Evolutionary conservation across 768 basidiomycete genomes (phyloP), one percentile per base, ranked within the genome.

Genomic region (Lentinula sp.): DNA sequence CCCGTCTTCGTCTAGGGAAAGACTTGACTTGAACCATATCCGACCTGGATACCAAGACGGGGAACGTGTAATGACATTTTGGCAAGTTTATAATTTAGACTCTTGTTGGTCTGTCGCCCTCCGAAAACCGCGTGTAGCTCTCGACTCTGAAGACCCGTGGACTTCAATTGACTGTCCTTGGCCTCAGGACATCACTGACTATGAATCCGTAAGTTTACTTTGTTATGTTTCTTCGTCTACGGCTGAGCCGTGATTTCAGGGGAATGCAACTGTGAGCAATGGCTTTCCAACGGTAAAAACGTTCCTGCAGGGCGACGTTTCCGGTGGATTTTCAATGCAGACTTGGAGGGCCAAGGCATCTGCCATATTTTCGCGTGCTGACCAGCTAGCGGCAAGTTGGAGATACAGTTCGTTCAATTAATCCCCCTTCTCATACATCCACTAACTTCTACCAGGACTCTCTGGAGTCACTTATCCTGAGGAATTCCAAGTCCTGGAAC

Each of bases 61-160:
- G 51, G 88, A 91, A 68, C 79, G 88, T 45, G 85, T 91, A 60
- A 71, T 86, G 42, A 80, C 90, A 0, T 93, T 93, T 66, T 93
- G 91, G 91, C 88, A 91, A 68, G 88, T 90, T 10, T 93, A 85
- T 72, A 83, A 84, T 66, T 76, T 92, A 64, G 91, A 93, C 71
- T 83, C 86, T 35, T 90, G 88, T 68, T 91, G 90, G 88, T 90
- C 90, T 20, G 85, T 87, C 5, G 81, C 85, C 9, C 79, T 91
- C 6, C 85, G 84, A 35, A 86, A 86, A 63, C 88, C 89, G 4
- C 75, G 78, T 9, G 76, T 85, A 45, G 83, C 92, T 45, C 82
- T 85, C 15, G 89, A 92, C 64, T 82, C 83, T 53, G 75, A 79
- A 39, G 80, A 84, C 59, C 75, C 80, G 10, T 80, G 76, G 65